phyloP scores from a whole-genome alignment of 164 flowering plant species.

The Taxillus chinensis region DNA sequence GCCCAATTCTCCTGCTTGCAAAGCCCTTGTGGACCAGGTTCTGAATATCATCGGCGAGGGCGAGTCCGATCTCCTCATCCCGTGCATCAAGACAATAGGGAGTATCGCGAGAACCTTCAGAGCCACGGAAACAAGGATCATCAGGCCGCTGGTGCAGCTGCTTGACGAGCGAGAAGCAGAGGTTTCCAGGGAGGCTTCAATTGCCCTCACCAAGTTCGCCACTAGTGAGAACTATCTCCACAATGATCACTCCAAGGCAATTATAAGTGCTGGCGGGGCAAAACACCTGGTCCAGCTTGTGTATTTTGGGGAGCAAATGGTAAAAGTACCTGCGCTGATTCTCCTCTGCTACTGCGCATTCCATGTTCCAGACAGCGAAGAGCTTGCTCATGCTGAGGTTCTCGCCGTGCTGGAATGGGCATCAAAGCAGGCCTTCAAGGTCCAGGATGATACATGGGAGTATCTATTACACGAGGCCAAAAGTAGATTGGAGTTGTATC shows the following conservation, averaged over 20 bases:
- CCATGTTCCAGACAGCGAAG: constrained; percentile 45
- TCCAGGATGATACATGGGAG: constrained; percentile 25
- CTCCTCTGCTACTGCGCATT: constrained; percentile 36
- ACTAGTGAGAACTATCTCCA: constrained; percentile 37
- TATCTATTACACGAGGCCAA: constrained; percentile 30
- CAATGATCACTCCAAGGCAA: constrained; percentile 41
- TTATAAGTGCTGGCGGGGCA: constrained; percentile 37
- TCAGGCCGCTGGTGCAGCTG: constrained; percentile 38
- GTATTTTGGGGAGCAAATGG: constrained; percentile 40
- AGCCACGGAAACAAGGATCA: constrained; percentile 49
- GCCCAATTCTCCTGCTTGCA: constrained; percentile 47
- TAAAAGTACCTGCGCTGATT: constrained; percentile 22
- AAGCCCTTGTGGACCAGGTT: constrained; percentile 45
- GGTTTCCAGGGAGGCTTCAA: constrained; percentile 28
- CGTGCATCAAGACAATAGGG: constrained; percentile 43
- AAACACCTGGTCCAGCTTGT: constrained; percentile 42
- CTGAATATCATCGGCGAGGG: constrained; percentile 27
- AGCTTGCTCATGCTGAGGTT: constrained; percentile 37
- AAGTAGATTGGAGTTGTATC: constrained; percentile 43
- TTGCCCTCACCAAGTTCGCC: constrained; percentile 45
- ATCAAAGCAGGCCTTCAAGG: constrained; percentile 27
- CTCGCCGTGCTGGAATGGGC: constrained; percentile 50
- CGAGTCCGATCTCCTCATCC: constrained; percentile 32
- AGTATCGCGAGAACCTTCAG: constrained; percentile 46
- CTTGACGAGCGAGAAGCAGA: constrained; percentile 45